Evolutionary conservation across 2,329 filamentous ascomycete genomes (phyloP), one percentile per base, ranked within the genome.

Genomic region (Fusarium udum): DNA sequence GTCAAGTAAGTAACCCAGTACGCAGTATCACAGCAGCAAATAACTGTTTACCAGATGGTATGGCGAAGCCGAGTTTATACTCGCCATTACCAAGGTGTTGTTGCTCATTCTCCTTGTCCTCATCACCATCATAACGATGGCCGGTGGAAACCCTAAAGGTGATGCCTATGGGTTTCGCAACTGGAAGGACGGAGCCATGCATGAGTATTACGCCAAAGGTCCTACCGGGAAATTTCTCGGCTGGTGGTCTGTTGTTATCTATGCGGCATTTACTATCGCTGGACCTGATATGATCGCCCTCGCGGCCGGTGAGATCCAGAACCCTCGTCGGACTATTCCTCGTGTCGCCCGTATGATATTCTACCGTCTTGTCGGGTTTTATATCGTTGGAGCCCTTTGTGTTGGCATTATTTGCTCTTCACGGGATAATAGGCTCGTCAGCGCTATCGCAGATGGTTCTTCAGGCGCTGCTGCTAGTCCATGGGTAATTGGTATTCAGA

Each of bases 271-370:
- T 83, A 91, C 89, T 28, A 88, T 92, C 69, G 87, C 88, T 13
- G 91, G 90, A 8, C 90, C 90, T 0, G 91, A 93, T 74, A 92
- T 92, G 80, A 89, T 92, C 66, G 83, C 85, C 31, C 87, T 90
- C 42, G 81, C 84, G 3, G 82, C 83, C 4, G 85, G 84, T 45
- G 91, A 93, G 80, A 88, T 91, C n/a, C 87, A 91, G 75, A 91
- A 92, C 77, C 91, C 91, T 2, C 87, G 91, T 32, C 80, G 82
- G 22, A 87, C 89, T 34, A 89, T 94, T 80, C 92, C 92, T 0
- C 88, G 87, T 61, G 92, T 92, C 2, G 93, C 89, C 82, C 93
- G 92, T 72, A 89, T 90, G 51, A 91, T 93, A 28, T 93, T 93
- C 45, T 93, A 91, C 80, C 90, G 92, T 46, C 84, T 94, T 37